phyloP scores from a whole-genome alignment of 192 early-diverging fungal species.

The Spizellomyces sp. region DNA sequence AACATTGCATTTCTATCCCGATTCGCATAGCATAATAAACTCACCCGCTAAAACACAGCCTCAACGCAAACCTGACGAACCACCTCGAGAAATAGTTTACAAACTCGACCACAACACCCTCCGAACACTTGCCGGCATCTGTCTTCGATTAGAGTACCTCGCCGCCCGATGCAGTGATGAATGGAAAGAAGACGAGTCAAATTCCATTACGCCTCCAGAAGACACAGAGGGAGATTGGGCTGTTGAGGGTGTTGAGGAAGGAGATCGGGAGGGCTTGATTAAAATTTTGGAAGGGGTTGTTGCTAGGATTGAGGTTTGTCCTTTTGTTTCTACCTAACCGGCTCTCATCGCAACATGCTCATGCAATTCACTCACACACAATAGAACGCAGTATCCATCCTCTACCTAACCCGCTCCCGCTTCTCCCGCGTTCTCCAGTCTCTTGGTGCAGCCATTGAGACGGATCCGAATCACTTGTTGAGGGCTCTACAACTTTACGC shows the following conservation, averaged over 20 bases:
- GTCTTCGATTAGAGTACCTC: constrained; percentile 63
- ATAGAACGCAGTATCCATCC: constrained; percentile 65
- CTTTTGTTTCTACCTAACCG: background rate
- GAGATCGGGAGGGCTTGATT: constrained; percentile 12
- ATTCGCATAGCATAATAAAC: too few relatives aligned
- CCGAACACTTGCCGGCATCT: constrained; percentile 51
- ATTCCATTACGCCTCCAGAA: constrained; percentile 3
- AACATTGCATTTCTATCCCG: too few relatives aligned
- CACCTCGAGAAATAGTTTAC: background rate
- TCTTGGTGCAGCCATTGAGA: constrained; percentile 58
- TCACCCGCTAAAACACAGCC: background rate
- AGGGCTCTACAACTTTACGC: constrained; percentile 68
- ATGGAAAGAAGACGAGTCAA: constrained; percentile 24
- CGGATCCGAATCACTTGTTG: constrained; percentile 63
- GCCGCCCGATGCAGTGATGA: constrained; percentile 40
- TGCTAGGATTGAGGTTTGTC: constrained; percentile 47
- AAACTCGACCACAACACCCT: constrained; percentile 52
- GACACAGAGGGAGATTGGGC: constrained; percentile 18
- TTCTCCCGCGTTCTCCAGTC: constrained; percentile 61
- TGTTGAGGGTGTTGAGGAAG: constrained; percentile 24
- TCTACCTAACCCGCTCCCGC: constrained; percentile 60
- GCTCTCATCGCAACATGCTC: background rate
- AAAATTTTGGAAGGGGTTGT: constrained; percentile 15
- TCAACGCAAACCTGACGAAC: constrained; percentile 10
- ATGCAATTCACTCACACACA: background rate